Conservation (phyloP, 2,329 filamentous ascomycete species). For the Stemphylium beticola region DNA sequence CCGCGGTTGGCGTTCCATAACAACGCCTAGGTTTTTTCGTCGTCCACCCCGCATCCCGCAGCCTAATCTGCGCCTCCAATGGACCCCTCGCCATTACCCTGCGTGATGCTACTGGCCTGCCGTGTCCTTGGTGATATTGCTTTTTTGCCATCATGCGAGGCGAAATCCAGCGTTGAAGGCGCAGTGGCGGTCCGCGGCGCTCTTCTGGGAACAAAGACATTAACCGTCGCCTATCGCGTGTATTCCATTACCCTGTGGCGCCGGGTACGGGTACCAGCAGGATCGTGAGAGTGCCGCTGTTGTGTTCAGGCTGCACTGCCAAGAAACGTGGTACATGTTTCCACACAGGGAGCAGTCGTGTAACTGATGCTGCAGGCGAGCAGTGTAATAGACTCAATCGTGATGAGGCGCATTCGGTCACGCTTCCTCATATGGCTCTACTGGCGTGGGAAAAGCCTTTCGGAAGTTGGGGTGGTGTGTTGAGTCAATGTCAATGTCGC, state of each 20-base stretch:
- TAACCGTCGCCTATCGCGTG: slow-evolving; percentile 15
- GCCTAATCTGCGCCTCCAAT: slow-evolving; percentile 14
- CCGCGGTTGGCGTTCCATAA: background rate
- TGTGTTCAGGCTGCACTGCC: slow-evolving; percentile 7
- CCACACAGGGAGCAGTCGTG: slow-evolving; percentile 13
- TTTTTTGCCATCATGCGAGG: background rate
- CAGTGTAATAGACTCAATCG: background rate
- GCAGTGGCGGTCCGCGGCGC: background rate
- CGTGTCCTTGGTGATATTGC: background rate
- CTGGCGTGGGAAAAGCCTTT: background rate
- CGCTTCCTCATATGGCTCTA: slow-evolving; percentile 1
- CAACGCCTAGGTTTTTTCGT: background rate
- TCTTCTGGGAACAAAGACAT: background rate
- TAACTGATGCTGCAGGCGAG: slow-evolving; percentile 5
- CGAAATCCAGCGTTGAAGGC: background rate
- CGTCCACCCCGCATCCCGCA: slow-evolving; percentile 13
- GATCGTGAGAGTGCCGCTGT: slow-evolving; percentile 11
- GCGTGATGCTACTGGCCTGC: background rate
- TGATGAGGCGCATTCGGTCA: slow-evolving; percentile 5
- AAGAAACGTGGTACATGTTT: slow-evolving; percentile 19
- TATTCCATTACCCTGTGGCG: background rate
- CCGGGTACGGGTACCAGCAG: slow-evolving; percentile 13
- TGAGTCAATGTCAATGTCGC: background rate
- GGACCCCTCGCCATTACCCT: slow-evolving; percentile 19
- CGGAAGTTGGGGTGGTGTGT: slow-evolving; percentile 8